Evolutionary conservation across 129 eudicot genomes (phyloP), one percentile per base, ranked within the genome.

Genomic region (Chrysanthemum seticuspe): DNA sequence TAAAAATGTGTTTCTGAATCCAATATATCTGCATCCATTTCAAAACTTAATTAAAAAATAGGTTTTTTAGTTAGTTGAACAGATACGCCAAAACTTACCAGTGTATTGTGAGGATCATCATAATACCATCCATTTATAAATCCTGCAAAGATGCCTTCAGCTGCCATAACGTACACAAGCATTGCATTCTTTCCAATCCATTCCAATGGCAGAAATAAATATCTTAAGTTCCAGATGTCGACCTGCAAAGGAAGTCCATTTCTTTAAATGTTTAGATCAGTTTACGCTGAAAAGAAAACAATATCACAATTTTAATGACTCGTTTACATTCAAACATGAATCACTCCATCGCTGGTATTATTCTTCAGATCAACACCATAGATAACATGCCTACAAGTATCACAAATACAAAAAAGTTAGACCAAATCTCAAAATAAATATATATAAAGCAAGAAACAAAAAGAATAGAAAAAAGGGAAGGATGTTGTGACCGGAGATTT

Each of bases 121-220:
- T 83, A 92, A 75, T 89, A 92, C 98, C 98, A 92, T 47, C 98
- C 98, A 70, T 92, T 92, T 25, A 89, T 72, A 68, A 92, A 92
- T 83, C 86, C 98, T 64, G 96, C 96, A 68, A 92, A 89, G 71
- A 92, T 92, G 19, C 95, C 96, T 61, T 65, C 95, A n/a, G 95
- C 98, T 60, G 98, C 98, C 96, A 92, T 83, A 36, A 89, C 98
- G 70, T 83, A 92, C 10, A 89, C 95, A 15, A 92, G 88, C 96
- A 92, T 92, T 25, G 98, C 98, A 77, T 92, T 92, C 92, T 87
- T 87, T 21, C 96, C 98, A 36, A 92, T 89, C 98, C 98, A 92
- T 78, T 87, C 89, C 23, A 92, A 79, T 36, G 91, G 88, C 73
- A 92, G 79, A 77, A 92, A 92, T 47, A 72, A 16, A 27, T 52